Conservation (phyloP, 495 filamentous ascomycete genomes). For the Tetracladium setigerum region DNA sequence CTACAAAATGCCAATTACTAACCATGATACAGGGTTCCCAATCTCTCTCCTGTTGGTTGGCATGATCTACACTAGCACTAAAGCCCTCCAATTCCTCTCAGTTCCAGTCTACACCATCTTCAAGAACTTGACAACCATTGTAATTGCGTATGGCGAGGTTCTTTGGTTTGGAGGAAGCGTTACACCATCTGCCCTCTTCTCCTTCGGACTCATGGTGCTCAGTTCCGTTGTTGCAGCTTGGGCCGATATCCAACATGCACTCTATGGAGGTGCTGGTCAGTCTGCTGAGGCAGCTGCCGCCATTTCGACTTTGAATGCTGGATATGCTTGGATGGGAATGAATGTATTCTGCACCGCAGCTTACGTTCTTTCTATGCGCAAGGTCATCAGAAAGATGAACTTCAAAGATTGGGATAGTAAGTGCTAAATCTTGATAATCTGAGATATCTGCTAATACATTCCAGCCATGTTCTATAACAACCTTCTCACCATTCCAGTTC, state of each 20-base stretch:
- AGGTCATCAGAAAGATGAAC: conserved; percentile 98
- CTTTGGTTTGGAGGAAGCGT: conserved; percentile 98
- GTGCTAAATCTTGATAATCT: conserved; percentile 31
- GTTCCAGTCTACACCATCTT: conserved; percentile 99
- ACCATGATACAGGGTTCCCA: conserved; percentile 69
- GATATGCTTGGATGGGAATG: conserved; percentile 96
- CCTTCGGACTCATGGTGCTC: conserved; percentile 95
- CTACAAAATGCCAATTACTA: conserved; percentile 18
- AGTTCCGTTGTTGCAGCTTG: conserved; percentile 93
- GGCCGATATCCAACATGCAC: conserved; percentile 91
- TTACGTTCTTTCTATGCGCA: conserved; percentile 90
- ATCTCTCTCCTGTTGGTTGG: conserved; percentile 94
- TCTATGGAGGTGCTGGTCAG: conserved; percentile 44
- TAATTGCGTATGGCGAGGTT: conserved; percentile 97
- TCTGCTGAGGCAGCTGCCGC: conserved; percentile 57
- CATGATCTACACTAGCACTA: conserved; percentile 98
- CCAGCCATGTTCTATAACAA: conserved; percentile 99
- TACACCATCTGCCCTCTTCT: conserved; percentile 78
- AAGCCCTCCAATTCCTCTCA: conserved; percentile 92
- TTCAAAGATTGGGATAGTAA: conserved; percentile 99
- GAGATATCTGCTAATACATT: conserved; percentile 15
- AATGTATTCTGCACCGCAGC: conserved; percentile 95
- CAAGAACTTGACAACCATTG: conserved; percentile 98
- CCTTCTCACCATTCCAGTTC: conserved; percentile 89
- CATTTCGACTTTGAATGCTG: conserved; percentile 86